Base-by-base conservation (phyloP, 169 alveolate species). In the Eimeria acervulina region DNA sequence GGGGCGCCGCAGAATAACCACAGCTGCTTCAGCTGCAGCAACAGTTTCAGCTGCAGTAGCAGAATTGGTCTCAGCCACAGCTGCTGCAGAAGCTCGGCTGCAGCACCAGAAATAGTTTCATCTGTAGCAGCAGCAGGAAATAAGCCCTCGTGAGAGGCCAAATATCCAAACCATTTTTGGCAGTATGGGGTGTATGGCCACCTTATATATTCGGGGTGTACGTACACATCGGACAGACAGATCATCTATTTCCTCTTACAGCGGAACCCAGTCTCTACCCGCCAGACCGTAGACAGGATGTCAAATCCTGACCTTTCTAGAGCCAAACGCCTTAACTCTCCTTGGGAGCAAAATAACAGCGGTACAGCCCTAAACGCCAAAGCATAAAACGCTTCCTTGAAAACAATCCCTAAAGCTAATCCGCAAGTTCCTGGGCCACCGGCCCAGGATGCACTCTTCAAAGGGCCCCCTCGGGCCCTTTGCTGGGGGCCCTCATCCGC, bases 181-280 rank as follows among this genome's bases (percentile, higher is more conserved):
- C 78, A 66, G 33, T 17, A 33, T 74, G 85, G 85, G 85, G 85
- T 74, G 85, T 74, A 74, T 40, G 85, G 15, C 13, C 52, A 74
- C 85, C 36, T 74, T 19, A 19, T 36, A 38, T 7, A 12, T 40
- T 74, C 59, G 55, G 85, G 85, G 85, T 23, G 19, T 74, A 8
- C 44, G 78, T 31, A 66, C 42, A 23, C 78, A 28, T 66, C 42
- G 5, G 21, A 28, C 78, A 66, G 44, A 66, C 78, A 31, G 78
- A 40, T 31, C 85, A 19, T 26, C 85, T 74, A 33, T 74, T 15
- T 38, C 31, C 2, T 59, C 38, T 13, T 66, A 5, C 42, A 66
- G 78, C 40, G 78, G 26, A 1, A 0, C 21, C 31, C 78, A 0
- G 44, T 21, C 6, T n/a, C 38, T 0, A 47, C 55, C 81, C 47